Base-by-base conservation (phyloP, 2,329 filamentous ascomycete genomes). In the Sclerotinia trifoliorum region DNA sequence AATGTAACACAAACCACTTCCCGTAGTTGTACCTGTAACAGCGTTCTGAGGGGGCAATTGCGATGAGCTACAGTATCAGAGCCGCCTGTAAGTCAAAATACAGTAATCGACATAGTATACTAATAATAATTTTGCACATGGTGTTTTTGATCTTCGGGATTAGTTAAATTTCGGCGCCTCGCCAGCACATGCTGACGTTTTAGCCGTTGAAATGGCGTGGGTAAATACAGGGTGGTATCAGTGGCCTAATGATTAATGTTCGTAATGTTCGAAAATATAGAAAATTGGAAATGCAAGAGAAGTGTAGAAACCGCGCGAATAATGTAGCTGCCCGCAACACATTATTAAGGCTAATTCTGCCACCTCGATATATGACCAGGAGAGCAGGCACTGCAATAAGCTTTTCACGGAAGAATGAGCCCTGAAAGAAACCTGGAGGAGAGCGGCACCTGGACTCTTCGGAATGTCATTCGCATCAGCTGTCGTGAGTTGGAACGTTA, bases 401-500 rank as follows among this genome's bases (percentile, higher is more conserved):
- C 61, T 64, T 52, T 46, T 60, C 35, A 11, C 2, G 39, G 56
- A 46, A 60, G 24, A 60, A 44, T 46, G 58, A 29, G 21, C 29
- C 46, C 58, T 7, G 35, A 55, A 62, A 44, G 49, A 29, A 46
- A 44, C 21, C 58, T 55, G 35, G 56, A 52, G 24, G n/a, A 24
- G 49, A 54, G 32, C 32, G 35, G 48, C 55, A 62, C 32, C 55
- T 49, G 56, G 32, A 44, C 26, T 62, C 58, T 49, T 49, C 35
- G 26, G 49, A 48, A 48, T 56, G 21, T 44, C 35, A 55, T 32
- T 51, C 17, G 35, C 15, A 62, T 67, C 65, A 67, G 55, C 44
- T 61, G 58, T 51, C 55, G 55, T 61, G 55, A 24, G 56, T 35
- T 52, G 17, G 26, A 67, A 42, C 29, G 54, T 66, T 61, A 66